A percentile compares a stretch with the other conserved stretches of the same genome.
Conservation (phyloP, 192 early-diverging fungal species). For the Mortierella hygrophila region DNA sequence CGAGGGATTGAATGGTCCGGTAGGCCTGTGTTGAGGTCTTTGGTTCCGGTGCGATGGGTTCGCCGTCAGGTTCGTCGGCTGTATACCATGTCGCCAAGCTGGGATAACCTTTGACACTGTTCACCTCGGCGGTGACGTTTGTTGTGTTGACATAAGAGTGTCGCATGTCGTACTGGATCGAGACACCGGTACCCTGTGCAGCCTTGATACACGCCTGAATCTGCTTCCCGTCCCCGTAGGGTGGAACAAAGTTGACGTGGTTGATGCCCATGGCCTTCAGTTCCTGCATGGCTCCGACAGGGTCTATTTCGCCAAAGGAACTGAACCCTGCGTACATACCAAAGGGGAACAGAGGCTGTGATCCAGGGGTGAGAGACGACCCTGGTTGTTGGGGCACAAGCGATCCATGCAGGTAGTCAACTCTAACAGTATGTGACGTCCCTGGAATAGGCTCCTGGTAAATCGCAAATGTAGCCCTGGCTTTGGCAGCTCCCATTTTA, state of each 20-base stretch:
- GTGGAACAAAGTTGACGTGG: slow-evolving; percentile 31
- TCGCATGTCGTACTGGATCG: slow-evolving; percentile 35
- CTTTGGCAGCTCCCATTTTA: not conserved
- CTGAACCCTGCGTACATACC: slow-evolving; percentile 9
- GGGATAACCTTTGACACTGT: slow-evolving; percentile 13
- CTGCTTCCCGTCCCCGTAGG: slow-evolving; percentile 17
- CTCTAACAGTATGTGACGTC: not conserved
- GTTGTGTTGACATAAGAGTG: slow-evolving; percentile 16
- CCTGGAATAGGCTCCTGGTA: not conserved
- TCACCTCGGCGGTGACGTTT: slow-evolving; percentile 16
- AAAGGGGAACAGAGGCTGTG: not conserved
- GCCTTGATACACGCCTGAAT: slow-evolving; percentile 16
- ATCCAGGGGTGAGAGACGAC: not conserved
- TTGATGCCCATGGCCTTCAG: slow-evolving; percentile 31
- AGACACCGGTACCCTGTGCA: slow-evolving; percentile 27
- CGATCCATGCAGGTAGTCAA: slow-evolving; percentile 4
- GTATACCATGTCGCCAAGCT: slow-evolving; percentile 40
- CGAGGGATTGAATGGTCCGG: slow-evolving; percentile 19
- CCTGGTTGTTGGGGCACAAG: slow-evolving; percentile 1
- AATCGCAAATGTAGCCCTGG: not conserved
- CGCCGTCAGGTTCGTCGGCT: slow-evolving; percentile 30
- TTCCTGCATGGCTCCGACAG: not conserved
- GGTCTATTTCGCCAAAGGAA: not conserved
- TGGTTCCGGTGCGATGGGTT: not conserved
- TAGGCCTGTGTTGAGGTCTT: slow-evolving; percentile 8